phyloP scores from a whole-genome alignment of 164 flowering plant genomes.

The Platanus orientalis region DNA sequence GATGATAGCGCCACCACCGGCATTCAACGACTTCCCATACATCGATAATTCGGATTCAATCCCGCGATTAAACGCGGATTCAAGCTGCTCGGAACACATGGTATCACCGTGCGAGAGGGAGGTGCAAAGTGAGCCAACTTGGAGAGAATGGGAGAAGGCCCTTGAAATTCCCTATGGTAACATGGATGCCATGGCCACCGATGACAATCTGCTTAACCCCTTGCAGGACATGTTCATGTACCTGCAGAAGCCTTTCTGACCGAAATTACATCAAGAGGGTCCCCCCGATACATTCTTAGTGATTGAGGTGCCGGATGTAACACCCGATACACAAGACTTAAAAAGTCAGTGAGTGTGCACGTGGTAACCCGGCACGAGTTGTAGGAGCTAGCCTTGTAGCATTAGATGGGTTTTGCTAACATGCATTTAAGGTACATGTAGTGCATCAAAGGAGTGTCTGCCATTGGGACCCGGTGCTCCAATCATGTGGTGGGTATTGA shows the following conservation, averaged over 20 bases:
- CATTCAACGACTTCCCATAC: constrained; percentile 16
- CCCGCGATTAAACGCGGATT: constrained; percentile 50
- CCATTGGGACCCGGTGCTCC: not conserved
- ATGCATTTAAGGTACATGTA: not conserved
- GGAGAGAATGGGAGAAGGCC: constrained; percentile 38
- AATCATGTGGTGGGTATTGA: not conserved
- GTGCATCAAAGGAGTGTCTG: not conserved
- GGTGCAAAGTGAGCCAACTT: constrained; percentile 59
- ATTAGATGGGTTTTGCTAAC: constrained; percentile 3
- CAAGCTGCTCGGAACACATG: constrained; percentile 68
- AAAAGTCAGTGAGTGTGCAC: constrained; percentile 42
- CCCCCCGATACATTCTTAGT: not conserved
- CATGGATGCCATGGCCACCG: constrained; percentile 26
- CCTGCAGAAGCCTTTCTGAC: constrained; percentile 37
- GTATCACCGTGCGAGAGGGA: constrained; percentile 55
- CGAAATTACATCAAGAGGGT: not conserved
- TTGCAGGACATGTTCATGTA: constrained; percentile 57
- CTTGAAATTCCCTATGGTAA: constrained; percentile 23
- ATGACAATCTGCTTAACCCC: constrained; percentile 25
- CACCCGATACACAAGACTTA: constrained; percentile 35
- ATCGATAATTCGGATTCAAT: constrained; percentile 53
- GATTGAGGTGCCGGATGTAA: too few relatives aligned
- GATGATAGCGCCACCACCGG: not conserved
- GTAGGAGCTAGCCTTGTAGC: not conserved
- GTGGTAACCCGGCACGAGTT: not conserved